Evolutionary conservation across 2,329 filamentous ascomycete genomes (phyloP).

Genomic region (Dactylellina drechsleri): DNA sequence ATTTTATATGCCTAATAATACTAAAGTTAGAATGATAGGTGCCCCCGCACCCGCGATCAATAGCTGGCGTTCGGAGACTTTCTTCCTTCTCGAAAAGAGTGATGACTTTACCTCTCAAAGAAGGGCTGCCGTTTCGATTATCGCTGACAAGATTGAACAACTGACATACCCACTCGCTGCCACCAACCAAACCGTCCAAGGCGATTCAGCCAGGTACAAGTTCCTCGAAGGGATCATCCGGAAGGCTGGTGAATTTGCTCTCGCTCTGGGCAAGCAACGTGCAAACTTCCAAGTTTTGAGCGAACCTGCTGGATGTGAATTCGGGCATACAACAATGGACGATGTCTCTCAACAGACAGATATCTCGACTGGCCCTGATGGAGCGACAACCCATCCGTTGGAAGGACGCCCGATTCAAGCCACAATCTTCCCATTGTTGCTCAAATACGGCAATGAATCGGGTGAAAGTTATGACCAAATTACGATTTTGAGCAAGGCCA

Average conservation of each 20-base stretch:
- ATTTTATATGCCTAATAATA: not conserved
- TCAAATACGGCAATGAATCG: constrained; percentile 49
- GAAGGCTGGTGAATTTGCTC: constrained; percentile 39
- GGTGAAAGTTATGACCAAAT: constrained; percentile 50
- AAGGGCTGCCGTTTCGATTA: constrained; percentile 36
- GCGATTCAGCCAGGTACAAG: constrained; percentile 45
- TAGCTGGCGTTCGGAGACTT: constrained; percentile 50
- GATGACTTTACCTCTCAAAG: constrained; percentile 45
- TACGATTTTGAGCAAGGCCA: constrained; percentile 53
- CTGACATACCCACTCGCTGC: constrained; percentile 51
- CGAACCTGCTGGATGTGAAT: constrained; percentile 47
- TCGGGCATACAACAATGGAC: constrained; percentile 44
- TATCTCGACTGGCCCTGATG: constrained; percentile 26
- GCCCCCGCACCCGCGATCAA: constrained; percentile 39
- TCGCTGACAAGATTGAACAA: constrained; percentile 51
- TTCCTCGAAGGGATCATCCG: constrained; percentile 46
- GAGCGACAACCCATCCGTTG: constrained; percentile 38
- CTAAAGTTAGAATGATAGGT: constrained; percentile 22
- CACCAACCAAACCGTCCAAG: constrained; percentile 37
- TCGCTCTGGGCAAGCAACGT: constrained; percentile 47
- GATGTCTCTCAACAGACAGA: constrained; percentile 51
- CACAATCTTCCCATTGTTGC: constrained; percentile 40
- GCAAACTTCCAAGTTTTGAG: constrained; percentile 51
- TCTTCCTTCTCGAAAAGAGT: constrained; percentile 53
- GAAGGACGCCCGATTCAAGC: constrained; percentile 48